Percentiles rank a stretch among this genome's conserved stretches.
Conservation (phyloP, 768 basidiomycete species). For the Boletus sp. region DNA sequence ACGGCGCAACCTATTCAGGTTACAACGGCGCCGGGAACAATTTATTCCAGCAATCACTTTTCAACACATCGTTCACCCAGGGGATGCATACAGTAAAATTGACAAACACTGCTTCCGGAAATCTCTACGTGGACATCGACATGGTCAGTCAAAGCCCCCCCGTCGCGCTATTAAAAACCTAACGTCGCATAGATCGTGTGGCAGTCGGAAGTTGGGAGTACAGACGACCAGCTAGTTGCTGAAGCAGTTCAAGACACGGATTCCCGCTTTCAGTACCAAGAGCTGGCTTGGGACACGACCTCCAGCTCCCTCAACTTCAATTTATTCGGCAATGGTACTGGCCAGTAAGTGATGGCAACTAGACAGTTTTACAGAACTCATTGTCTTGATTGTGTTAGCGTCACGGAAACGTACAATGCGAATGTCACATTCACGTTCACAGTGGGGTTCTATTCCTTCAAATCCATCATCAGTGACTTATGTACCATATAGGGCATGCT, state of each 20-base stretch:
- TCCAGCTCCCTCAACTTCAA: conserved; percentile 31
- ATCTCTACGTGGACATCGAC: conserved; percentile 43
- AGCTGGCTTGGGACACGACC: conserved; percentile 35
- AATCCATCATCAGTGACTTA: conserved; percentile 3
- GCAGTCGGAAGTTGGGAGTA: conserved; percentile 27
- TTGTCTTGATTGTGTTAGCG: conserved; percentile 20
- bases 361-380: not conserved
- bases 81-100: conserved; percentile 36
- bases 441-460: conserved; percentile 25
- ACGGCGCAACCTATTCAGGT: conserved; percentile 29
- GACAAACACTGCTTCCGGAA: conserved; percentile 34
- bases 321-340: conserved; percentile 41
- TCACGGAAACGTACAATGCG: conserved; percentile 34
- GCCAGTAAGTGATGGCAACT: conserved; percentile 32
- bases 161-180: not conserved
- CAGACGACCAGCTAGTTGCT: conserved; percentile 7
- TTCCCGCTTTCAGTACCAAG: conserved; percentile 38
- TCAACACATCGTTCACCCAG: conserved; percentile 33
- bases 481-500: conserved; percentile 19
- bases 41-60: conserved; percentile 43
- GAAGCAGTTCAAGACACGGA: conserved; percentile 36
- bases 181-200: conserved; percentile 23
- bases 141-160: conserved; percentile 28
- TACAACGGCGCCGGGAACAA: conserved; percentile 28
- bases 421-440: conserved; percentile 38